A percentile compares a stretch with the other conserved stretches of the same genome.
Conservation (phyloP, 805 yeast genomes). For the Candida dajiaensis region DNA sequence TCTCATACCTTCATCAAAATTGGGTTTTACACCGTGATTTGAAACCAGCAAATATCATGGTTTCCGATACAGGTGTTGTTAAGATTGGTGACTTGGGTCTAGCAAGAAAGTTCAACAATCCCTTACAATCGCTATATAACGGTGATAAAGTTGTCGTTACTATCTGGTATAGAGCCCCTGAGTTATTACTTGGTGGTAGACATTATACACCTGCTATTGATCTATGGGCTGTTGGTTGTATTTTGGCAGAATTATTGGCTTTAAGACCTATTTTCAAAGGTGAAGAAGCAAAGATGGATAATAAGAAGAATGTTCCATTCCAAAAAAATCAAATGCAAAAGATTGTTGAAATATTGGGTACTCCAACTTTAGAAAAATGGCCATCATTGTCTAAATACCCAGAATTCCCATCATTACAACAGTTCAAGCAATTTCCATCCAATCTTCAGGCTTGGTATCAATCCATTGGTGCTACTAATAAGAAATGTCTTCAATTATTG, state of each 20-base stretch:
- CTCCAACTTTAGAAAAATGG: constrained; percentile 80
- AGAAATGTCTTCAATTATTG: constrained; percentile 60
- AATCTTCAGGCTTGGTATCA: constrained; percentile 83
- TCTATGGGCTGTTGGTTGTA: constrained; percentile 95
- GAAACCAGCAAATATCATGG: constrained; percentile 98
- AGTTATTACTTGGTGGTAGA: constrained; percentile 79
- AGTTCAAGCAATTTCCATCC: constrained; percentile 52
- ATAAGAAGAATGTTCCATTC: constrained; percentile 88
- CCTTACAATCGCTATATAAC: constrained; percentile 77
- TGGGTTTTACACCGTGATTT: constrained; percentile 96
- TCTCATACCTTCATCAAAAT: constrained; percentile 85
- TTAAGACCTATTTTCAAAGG: constrained; percentile 94
- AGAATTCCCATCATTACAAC: constrained; percentile 63
- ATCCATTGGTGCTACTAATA: constrained; percentile 69
- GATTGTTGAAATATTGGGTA: constrained; percentile 88
- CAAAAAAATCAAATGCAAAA: constrained; percentile 89
- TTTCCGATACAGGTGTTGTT: constrained; percentile 79
- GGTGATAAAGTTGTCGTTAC: constrained; percentile 97
- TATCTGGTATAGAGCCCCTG: constrained; percentile 96
- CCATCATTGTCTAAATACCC: constrained; percentile 75
- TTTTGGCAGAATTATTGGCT: constrained; percentile 83
- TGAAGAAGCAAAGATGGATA: constrained; percentile 94
- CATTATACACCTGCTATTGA: constrained; percentile 93
- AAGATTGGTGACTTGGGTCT: constrained; percentile 94
- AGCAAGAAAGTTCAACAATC: constrained; percentile 82